Evolutionary conservation across 495 filamentous ascomycete genomes (phyloP).

Genomic region (Penicillium lagena): DNA sequence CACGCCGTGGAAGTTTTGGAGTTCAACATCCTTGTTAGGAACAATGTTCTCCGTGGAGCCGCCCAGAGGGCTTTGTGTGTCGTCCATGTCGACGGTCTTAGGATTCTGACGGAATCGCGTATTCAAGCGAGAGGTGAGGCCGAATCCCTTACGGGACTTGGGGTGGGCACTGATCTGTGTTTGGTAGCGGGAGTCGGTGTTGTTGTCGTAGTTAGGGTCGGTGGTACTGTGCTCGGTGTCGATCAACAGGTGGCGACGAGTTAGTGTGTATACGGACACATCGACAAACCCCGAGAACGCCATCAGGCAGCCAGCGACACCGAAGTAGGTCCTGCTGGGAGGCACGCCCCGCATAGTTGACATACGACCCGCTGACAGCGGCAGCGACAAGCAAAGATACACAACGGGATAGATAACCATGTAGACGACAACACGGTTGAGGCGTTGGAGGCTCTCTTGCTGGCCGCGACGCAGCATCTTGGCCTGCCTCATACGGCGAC

Average conservation of each 20-base stretch:
- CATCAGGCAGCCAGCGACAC: constrained; percentile 61
- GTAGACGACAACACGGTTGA: constrained; percentile 49
- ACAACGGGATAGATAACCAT: constrained; percentile 71
- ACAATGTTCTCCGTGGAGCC: constrained; percentile 34
- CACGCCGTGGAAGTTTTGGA: constrained; percentile 26
- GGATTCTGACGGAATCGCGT: constrained; percentile 17
- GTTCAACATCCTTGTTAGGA: constrained; percentile 26
- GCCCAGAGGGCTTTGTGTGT: constrained; percentile 19
- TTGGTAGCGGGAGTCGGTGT: constrained; percentile 20
- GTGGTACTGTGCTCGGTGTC: constrained; percentile 30
- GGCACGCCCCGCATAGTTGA: constrained; percentile 45
- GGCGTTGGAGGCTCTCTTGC: constrained; percentile 30
- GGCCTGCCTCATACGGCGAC: constrained; percentile 34
- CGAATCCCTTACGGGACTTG: constrained; percentile 10
- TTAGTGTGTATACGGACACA: constrained; percentile 59
- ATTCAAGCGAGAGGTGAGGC: constrained; percentile 14
- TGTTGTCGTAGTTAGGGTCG: constrained; percentile 19
- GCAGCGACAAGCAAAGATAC: constrained; percentile 63
- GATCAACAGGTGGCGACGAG: constrained; percentile 29
- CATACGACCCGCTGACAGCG: constrained; percentile 64
- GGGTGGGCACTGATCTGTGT: constrained; percentile 23
- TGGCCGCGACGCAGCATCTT: constrained; percentile 25
- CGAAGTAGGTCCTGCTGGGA: constrained; percentile 52
- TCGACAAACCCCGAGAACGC: constrained; percentile 66
- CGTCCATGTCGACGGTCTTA: constrained; percentile 15